Evolutionary conservation across 2,329 filamentous ascomycete genomes (phyloP), one percentile per base, ranked within the genome.

Genomic region (Tolypocladium tropicale): DNA sequence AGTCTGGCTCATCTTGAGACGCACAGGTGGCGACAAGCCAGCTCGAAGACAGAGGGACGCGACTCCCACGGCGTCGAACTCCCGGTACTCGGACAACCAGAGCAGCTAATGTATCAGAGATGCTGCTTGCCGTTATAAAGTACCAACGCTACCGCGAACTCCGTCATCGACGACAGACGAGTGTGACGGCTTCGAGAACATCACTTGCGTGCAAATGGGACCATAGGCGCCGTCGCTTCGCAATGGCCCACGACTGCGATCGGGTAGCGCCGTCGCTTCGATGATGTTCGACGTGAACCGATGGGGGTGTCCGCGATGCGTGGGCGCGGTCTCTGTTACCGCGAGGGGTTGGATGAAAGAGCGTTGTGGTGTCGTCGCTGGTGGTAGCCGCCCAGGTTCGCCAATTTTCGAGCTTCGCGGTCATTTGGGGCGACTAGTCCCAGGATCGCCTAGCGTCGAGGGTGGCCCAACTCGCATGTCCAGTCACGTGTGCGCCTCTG

Each of bases 1-100:
- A 52, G 66, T 62, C 49, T 66, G 62, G 53, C 59, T 70, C 70
- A 72, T 72, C 21, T 52, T 64, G 28, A 23, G 33, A 37, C 21
- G 37, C 2, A 16, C 9, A 48, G 14, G 14, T 21, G 36, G 48
- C 25, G n/a, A 55, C 5, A 30, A 41, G 36, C 28, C 36, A 28
- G 10, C 18, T 21, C 36, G 43, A 14, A 36, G 28, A 10, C 21
- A 3, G 21, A 12, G 11, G 1, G 30, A 23, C 21, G 30, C 48
- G 28, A 46, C 28, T 28, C 30, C 36, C 36, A n/a, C 32, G 14
- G 37, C 25, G 11, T 28, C 52, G 14, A 14, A n/a, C 10, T 16
- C 46, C 33, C 33, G 16, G 28, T 50, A 14, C 28, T 18, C 53
- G n/a, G 33, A 33, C 23, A 43, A 32, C 30, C 23, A 33, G 30